Percentiles rank a stretch among this genome's conserved stretches.
phyloP scores from a whole-genome alignment of 306 rosid species.

The Rosa persica region DNA sequence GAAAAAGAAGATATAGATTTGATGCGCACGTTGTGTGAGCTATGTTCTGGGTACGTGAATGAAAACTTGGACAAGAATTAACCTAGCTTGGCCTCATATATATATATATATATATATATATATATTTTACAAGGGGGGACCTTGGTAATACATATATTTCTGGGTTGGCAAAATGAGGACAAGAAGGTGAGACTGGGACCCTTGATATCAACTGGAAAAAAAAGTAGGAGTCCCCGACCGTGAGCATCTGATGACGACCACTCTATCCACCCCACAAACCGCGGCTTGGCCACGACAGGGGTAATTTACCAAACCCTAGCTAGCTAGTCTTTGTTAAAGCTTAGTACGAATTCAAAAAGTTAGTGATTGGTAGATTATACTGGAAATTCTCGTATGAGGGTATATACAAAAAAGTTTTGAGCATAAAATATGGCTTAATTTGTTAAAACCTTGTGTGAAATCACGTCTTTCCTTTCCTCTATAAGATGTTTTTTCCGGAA shows the following conservation, averaged over 20 bases:
- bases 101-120: neutral
- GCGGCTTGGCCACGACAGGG: slow-evolving; percentile 29
- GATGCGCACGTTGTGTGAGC: slow-evolving; percentile 13
- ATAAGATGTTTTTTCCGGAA: no score
- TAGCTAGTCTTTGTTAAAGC: neutral
- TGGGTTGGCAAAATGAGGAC: slow-evolving; percentile 18
- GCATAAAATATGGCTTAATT: neutral
- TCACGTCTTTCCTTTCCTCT: no score
- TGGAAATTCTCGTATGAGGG: neutral
- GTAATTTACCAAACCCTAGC: neutral
- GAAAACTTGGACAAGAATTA: slow-evolving; percentile 14
- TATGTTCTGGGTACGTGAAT: neutral
- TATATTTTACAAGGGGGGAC: slow-evolving; percentile 7
- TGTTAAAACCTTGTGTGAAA: neutral
- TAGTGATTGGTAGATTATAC: neutral
- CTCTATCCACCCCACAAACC: slow-evolving; percentile 26
- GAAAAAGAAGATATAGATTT: neutral
- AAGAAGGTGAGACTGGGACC: slow-evolving; percentile 31
- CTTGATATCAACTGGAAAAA: neutral
- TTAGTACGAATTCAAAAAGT: neutral
- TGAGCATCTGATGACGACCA: slow-evolving; percentile 37
- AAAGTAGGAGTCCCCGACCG: slow-evolving; percentile 32
- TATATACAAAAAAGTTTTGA: neutral
- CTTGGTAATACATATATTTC: neutral
- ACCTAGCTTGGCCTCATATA: slow-evolving; percentile 12